Base-by-base conservation (phyloP, 164 flowering plant genomes). In the Akebia trifoliata region DNA sequence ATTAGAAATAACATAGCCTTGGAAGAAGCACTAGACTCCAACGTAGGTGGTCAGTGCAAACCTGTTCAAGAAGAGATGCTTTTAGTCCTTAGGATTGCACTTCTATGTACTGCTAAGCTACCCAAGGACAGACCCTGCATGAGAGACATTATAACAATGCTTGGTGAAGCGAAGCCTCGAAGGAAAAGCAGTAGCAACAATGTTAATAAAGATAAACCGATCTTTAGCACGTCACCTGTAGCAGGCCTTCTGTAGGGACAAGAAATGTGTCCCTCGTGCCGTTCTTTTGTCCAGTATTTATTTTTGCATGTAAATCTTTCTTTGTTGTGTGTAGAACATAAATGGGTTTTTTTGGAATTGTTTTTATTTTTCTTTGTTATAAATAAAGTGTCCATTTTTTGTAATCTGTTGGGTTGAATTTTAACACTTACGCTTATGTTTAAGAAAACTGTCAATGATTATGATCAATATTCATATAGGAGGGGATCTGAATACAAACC, bases 111-210 rank as follows among this genome's bases (percentile, higher is more conserved):
- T 4, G 90, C 96, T 15, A 87, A 82, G 78, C 78, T 72, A 52
- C 97, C 99, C 0, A 90, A 72, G 70, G 97, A 88, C 66, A 81
- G 99, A 60, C 99, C 99, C 3, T 81, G 97, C 21, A 90, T 90
- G 99, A 76, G 90, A 67, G 96, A 93, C 59, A 87, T 84, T 18
- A 66, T 90, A 48, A 80, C 89, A 22, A 93, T 90, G 95, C 85
- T 93, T 6, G 90, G 79, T 45, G 97, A 85, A 73, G 97, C 95
- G 8, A 90, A 87, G 60, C 99, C 99, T 24, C 57, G 97, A 50
- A 72, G 97, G 54, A 93, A 93, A 78, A 80, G 92, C 69, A 74
- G 76, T 48, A 79, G 85, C 61, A 52, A 48, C 47, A 53, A 51
- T 67, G 62, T 60, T 14, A 73, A 70, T 72, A 81, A 76, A 64